Percentiles rank a stretch among this genome's conserved stretches.
Conservation (phyloP, 2,329 filamentous ascomycete species). For the Xylaria sp. region DNA sequence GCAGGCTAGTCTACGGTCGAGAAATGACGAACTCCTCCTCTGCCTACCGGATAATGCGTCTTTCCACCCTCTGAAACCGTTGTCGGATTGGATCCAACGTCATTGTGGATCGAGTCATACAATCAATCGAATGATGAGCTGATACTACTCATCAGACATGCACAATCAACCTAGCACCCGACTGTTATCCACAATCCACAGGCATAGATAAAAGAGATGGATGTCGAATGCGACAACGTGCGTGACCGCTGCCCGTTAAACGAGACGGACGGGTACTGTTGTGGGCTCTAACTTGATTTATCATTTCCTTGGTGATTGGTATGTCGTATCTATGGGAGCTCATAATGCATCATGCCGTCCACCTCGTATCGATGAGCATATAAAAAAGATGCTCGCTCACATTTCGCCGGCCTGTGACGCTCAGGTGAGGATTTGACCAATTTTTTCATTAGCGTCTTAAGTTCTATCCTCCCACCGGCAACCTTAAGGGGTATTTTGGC, state of each 20-base stretch:
- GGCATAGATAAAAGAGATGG: too few species aligned
- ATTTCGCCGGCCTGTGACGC: slow-evolving; percentile 1
- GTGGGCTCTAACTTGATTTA: neutral
- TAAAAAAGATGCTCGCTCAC: slow-evolving; percentile 8
- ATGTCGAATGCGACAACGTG: too few species aligned
- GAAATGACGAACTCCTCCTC: neutral
- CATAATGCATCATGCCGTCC: neutral
- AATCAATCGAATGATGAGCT: slow-evolving; percentile 13
- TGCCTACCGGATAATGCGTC: neutral
- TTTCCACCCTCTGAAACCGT: neutral
- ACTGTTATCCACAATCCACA: too few species aligned
- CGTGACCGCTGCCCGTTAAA: neutral
- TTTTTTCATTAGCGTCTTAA: slow-evolving; percentile 43
- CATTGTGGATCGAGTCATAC: slow-evolving; percentile 3
- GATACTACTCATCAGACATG: neutral
- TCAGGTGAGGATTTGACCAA: slow-evolving; percentile 23
- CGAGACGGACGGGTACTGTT: neutral
- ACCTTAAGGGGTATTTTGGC: slow-evolving; percentile 43
- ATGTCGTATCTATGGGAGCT: neutral
- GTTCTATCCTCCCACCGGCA: slow-evolving; percentile 42
- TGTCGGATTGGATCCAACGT: neutral
- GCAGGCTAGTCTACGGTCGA: neutral
- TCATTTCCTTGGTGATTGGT: neutral
- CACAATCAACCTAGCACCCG: neutral
- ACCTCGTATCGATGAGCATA: neutral